These are phyloP conservation scores for Gilbertella persicaria DNA, from an alignment of 371 early-diverging fungal genomes.

Conservation along the genomic window DNA sequence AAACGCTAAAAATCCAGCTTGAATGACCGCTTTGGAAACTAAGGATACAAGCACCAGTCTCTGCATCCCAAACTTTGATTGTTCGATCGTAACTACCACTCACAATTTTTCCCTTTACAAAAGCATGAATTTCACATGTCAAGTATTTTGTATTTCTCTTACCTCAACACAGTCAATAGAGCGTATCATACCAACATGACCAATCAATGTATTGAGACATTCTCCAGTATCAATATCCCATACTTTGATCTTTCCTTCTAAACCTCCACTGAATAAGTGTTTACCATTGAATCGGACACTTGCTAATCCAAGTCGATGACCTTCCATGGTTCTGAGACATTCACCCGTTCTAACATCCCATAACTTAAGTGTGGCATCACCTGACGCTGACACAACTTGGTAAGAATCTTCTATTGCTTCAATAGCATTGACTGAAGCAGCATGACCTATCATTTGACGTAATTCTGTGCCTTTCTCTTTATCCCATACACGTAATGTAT, in stretches of 20 bases:
- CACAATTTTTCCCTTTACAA: constrained; percentile 38
- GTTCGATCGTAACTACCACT: constrained; percentile 87
- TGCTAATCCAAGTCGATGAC: constrained; percentile 86
- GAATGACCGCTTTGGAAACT: constrained; percentile 74
- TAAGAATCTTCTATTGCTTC: constrained; percentile 56
- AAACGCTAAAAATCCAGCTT: constrained; percentile 92
- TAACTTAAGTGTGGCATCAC: constrained; percentile 83
- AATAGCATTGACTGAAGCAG: constrained; percentile 89
- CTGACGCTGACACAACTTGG: constrained; percentile 84
- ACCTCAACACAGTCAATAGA: constrained; percentile 78
- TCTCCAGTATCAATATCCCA: constrained; percentile 91
- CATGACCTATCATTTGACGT: constrained; percentile 76
- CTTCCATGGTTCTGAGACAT: constrained; percentile 65
- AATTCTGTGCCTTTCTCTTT: constrained; percentile 51
- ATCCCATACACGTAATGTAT: constrained; percentile 51
- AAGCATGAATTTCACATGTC: not conserved
- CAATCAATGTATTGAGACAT: constrained; percentile 70
- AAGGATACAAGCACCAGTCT: constrained; percentile 41
- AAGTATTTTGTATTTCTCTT: constrained; percentile 11
- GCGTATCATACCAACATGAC: constrained; percentile 92
- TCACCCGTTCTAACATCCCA: constrained; percentile 81
- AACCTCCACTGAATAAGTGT: constrained; percentile 87
- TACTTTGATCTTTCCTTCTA: constrained; percentile 89
- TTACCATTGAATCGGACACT: constrained; percentile 90
- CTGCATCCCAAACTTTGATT: constrained; percentile 90